phyloP scores from a whole-genome alignment of 2,329 filamentous ascomycete species.

The Macrophomina tecta region DNA sequence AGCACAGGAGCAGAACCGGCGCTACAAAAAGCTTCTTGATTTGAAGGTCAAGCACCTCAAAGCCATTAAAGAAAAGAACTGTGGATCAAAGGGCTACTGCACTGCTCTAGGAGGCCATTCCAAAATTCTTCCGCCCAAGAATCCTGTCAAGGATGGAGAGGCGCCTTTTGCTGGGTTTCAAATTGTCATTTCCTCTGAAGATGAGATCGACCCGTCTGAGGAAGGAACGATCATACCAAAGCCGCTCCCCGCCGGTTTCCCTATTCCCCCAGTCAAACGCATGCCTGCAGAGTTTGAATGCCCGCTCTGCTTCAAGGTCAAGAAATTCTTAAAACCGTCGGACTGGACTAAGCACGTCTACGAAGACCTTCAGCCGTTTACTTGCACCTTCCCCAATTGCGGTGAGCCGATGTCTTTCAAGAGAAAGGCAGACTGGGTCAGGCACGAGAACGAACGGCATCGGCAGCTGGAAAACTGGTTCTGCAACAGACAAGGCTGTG shows the following conservation, averaged over 20 bases:
- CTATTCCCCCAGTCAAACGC: constrained; percentile 75
- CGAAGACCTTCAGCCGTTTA: constrained; percentile 91
- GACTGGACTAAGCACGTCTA: constrained; percentile 98
- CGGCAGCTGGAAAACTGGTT: constrained; percentile 90
- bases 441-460: constrained; percentile 91
- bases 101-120: constrained; percentile 70
- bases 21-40: constrained; percentile 79
- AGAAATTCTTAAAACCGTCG: constrained; percentile 87
- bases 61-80: constrained; percentile 62
- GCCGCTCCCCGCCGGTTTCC: constrained; percentile 80
- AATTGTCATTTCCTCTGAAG: constrained; percentile 64
- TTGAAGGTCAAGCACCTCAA: constrained; percentile 73
- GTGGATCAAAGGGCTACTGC: constrained; percentile 68
- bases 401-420: constrained; percentile 90
- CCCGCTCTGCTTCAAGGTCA: constrained; percentile 81
- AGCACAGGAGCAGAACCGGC: constrained; percentile 76
- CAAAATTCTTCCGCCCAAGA: constrained; percentile 65
- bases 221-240: constrained; percentile 62
- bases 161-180: constrained; percentile 59
- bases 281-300: constrained; percentile 91
- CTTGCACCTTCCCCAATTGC: constrained; percentile 86
- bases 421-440: constrained; percentile 93
- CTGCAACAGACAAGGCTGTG: constrained; percentile 80
- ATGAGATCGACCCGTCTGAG: constrained; percentile 71
- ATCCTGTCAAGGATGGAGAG: constrained; percentile 61